Conservation (phyloP, 148 eudicot genomes). For the Fagopyrum tataricum region DNA sequence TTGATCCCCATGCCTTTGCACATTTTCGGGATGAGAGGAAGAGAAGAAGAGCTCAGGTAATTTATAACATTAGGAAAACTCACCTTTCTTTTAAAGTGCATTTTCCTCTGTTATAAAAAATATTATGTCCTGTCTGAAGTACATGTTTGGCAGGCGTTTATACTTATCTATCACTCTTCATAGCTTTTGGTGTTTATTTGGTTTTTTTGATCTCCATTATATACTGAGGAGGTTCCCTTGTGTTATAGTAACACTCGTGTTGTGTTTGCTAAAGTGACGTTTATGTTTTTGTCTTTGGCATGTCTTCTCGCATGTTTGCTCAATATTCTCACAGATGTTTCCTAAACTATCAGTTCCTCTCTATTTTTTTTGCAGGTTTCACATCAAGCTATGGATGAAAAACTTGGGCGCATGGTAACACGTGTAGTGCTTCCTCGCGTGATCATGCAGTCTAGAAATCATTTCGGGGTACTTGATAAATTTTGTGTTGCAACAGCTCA, state of each 20-base stretch:
- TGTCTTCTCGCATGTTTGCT: neutral
- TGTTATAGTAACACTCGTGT: neutral
- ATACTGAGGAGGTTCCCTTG: neutral
- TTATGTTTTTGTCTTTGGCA: neutral
- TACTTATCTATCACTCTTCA: neutral
- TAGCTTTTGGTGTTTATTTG: neutral
- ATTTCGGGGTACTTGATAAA: slow-evolving; percentile 64
- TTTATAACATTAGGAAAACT: slow-evolving; percentile 4
- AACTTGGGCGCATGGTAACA: slow-evolving; percentile 77
- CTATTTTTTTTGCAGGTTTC: slow-evolving; percentile 49
- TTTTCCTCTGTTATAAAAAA: neutral
- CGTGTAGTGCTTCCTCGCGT: slow-evolving; percentile 97
- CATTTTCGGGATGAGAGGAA: slow-evolving; percentile 98
- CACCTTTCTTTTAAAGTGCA: neutral
- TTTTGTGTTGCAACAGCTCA: neutral
- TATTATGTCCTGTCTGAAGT: neutral
- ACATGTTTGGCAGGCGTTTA: neutral
- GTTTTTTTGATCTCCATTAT: neutral
- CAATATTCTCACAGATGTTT: neutral
- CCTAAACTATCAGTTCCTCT: neutral
- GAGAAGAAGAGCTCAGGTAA: slow-evolving; percentile 76
- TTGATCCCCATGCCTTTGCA: slow-evolving; percentile 98
- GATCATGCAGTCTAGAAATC: slow-evolving; percentile 90
- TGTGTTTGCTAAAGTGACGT: neutral
- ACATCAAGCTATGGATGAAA: slow-evolving; percentile 67